These are phyloP conservation scores for Colletotrichum spaethianum DNA, from an alignment of 2,329 filamentous ascomycete genomes.

Conservation along the genomic window DNA sequence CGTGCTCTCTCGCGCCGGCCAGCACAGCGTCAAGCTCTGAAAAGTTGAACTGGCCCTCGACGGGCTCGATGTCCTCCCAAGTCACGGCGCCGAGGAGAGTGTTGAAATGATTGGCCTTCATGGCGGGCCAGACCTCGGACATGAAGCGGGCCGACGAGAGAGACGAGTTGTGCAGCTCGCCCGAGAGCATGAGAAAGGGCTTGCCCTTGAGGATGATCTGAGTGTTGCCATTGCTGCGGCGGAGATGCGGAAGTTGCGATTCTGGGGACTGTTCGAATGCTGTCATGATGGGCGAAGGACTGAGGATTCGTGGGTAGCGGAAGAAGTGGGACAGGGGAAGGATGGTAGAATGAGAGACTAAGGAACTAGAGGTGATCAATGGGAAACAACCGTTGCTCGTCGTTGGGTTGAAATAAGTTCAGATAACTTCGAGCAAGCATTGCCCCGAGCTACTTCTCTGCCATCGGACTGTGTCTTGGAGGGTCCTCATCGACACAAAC, in stretches of 20 bases:
- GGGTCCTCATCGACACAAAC: background rate
- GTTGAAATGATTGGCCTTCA: conserved; percentile 53
- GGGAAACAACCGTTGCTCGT: background rate
- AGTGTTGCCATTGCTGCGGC: conserved; percentile 46
- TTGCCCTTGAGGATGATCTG: conserved; percentile 55
- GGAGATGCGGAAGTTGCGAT: conserved; percentile 41
- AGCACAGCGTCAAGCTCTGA: conserved; percentile 52
- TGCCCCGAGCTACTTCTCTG: background rate
- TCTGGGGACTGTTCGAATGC: conserved; percentile 13
- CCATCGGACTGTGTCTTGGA: background rate
- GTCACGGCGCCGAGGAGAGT: conserved; percentile 54
- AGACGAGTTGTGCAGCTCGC: conserved; percentile 55
- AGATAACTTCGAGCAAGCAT: conserved; percentile 18
- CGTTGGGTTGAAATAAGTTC: conserved; percentile 21
- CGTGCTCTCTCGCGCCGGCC: conserved; percentile 48
- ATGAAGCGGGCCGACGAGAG: conserved; percentile 52
- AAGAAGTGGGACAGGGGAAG: background rate
- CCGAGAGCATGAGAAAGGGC: conserved; percentile 53
- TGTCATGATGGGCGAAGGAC: conserved; percentile 25
- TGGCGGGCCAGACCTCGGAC: conserved; percentile 48
- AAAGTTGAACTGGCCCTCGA: conserved; percentile 53
- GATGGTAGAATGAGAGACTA: background rate
- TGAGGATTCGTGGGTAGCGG: background rate
- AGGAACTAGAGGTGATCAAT: background rate
- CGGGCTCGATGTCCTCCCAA: conserved; percentile 56